Conservation (phyloP, 2,329 filamentous ascomycete genomes). For the Ilyonectria sp. region DNA sequence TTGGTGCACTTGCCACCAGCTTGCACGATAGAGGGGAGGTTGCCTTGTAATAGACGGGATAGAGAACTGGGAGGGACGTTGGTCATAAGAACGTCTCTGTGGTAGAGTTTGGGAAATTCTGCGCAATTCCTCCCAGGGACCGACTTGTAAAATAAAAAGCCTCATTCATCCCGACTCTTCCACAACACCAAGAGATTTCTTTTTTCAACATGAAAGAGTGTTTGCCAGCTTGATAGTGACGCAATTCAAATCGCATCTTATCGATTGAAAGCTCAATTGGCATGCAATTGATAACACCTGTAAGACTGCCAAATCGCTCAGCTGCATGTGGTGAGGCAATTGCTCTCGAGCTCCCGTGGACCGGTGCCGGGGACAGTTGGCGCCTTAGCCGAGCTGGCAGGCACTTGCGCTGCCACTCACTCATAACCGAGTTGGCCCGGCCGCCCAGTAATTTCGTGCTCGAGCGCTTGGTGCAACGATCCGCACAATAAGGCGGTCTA, state of each 20-base stretch:
- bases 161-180: constrained; percentile 58
- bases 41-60: constrained; percentile 60
- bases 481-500: constrained; percentile 35
- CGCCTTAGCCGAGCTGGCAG: constrained; percentile 44
- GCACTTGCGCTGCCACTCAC: constrained; percentile 39
- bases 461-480: constrained; percentile 9
- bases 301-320: constrained; percentile 28
- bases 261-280: constrained; percentile 41
- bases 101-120: constrained; percentile 55
- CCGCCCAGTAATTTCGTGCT: constrained; percentile 27
- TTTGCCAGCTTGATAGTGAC: constrained; percentile 27
- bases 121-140: constrained; percentile 53
- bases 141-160: constrained; percentile 62
- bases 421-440: constrained; percentile 49
- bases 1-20: constrained; percentile 46
- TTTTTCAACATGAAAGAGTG: constrained; percentile 38
- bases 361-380: constrained; percentile 48
- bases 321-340: constrained; percentile 47
- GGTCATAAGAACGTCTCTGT: constrained; percentile 52
- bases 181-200: constrained; percentile 51
- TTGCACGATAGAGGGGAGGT: constrained; percentile 54
- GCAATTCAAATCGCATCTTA: constrained; percentile 12
- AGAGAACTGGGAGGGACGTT: constrained; percentile 56
- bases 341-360: constrained; percentile 50
- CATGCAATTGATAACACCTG: constrained; percentile 38